Conservation (phyloP, 2,329 filamentous ascomycete genomes). For the Exophiala bonariae region DNA sequence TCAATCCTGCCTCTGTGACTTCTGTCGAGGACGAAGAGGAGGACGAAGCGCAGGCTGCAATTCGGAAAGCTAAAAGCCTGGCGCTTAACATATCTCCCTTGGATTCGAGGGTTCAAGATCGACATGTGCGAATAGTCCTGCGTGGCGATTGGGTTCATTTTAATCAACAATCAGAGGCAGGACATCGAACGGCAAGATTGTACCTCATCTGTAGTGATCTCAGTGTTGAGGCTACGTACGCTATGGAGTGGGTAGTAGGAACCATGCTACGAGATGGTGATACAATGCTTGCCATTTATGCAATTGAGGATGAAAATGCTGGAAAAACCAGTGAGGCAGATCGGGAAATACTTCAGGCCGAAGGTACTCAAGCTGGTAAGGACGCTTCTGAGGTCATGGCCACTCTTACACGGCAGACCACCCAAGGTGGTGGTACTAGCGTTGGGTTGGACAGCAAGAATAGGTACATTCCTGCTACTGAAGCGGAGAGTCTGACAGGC, state of each 20-base stretch:
- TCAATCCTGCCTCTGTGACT: slow-evolving; percentile 8
- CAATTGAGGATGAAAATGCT: slow-evolving; percentile 77
- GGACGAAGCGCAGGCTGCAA: slow-evolving; percentile 81
- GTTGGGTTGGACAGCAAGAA: slow-evolving; percentile 19
- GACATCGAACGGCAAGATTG: slow-evolving; percentile 75
- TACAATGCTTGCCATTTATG: slow-evolving; percentile 89
- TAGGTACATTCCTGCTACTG: slow-evolving; percentile 35
- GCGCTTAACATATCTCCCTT: slow-evolving; percentile 78
- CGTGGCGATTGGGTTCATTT: slow-evolving; percentile 72
- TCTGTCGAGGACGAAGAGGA: slow-evolving; percentile 20
- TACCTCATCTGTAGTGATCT: slow-evolving; percentile 96
- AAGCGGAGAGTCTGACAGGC: slow-evolving; percentile 42
- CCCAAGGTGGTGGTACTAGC: slow-evolving; percentile 31
- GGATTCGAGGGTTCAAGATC: slow-evolving; percentile 69
- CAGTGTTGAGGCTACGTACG: slow-evolving; percentile 91
- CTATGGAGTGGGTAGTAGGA: slow-evolving; percentile 95
- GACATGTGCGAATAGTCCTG: slow-evolving; percentile 85
- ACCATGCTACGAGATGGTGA: slow-evolving; percentile 93
- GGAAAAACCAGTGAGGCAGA: slow-evolving; percentile 45
- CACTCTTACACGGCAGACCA: slow-evolving; percentile 54
- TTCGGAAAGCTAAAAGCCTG: slow-evolving; percentile 84
- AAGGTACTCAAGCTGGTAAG: slow-evolving; percentile 72
- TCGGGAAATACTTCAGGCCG: slow-evolving; percentile 45
- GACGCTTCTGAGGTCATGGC: slow-evolving; percentile 74
- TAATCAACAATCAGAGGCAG: slow-evolving; percentile 74